phyloP scores from a whole-genome alignment of 2,329 filamentous ascomycete genomes.

The Passalora sequoiae region DNA sequence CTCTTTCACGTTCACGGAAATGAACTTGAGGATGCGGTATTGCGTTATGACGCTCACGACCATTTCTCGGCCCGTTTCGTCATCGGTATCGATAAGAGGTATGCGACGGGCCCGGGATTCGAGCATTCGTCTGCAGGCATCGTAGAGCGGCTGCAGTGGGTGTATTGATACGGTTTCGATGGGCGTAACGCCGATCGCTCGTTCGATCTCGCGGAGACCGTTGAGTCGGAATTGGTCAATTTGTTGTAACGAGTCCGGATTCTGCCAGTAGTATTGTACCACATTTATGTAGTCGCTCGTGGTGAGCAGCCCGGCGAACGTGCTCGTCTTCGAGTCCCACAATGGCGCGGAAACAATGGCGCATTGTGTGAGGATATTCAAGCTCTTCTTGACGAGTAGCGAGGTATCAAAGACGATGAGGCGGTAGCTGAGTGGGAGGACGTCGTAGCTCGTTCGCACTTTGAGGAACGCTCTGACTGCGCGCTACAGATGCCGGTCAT shows the following conservation, averaged over 20 bases:
- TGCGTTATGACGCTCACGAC: conserved; percentile 97
- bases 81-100: conserved; percentile 86
- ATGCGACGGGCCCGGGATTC: conserved; percentile 89
- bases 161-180: conserved; percentile 96
- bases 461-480: conserved; percentile 94
- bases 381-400: conserved; percentile 91
- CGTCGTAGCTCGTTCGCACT: conserved; percentile 94
- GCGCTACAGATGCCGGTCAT: conserved; percentile 52
- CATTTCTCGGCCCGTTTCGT: conserved; percentile 86
- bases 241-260: conserved; percentile 79
- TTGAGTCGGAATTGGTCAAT: conserved; percentile 92
- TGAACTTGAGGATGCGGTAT: conserved; percentile 97
- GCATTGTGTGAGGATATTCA: conserved; percentile 93
- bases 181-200: conserved; percentile 80
- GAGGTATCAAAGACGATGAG: conserved; percentile 94
- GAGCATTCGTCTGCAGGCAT: conserved; percentile 91
- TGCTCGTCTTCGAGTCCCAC: conserved; percentile 90
- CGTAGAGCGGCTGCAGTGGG: conserved; percentile 83
- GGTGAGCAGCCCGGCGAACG: conserved; percentile 89
- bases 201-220: conserved; percentile 92
- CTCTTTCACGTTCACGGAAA: conserved; percentile 88
- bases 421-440: conserved; percentile 90
- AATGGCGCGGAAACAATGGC: conserved; percentile 95
- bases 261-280: conserved; percentile 98
- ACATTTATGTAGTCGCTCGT: conserved; percentile 98